Base-by-base conservation (phyloP, 2,329 filamentous ascomycete species). In the Xylariaceae sp. region DNA sequence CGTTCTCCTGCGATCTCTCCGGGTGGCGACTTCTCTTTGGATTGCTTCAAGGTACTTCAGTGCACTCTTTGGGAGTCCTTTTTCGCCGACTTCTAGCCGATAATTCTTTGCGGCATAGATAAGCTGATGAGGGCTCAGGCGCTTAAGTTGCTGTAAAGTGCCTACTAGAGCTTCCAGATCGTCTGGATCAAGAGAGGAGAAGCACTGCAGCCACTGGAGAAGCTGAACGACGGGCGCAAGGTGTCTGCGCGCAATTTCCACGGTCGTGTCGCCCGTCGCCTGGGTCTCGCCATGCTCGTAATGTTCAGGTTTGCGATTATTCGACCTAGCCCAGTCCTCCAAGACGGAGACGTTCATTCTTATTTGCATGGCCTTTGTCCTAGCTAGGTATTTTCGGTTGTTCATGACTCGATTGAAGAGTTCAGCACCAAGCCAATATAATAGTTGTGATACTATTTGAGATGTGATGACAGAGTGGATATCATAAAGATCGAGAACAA, bases 331-430 rank as follows among this genome's bases (percentile, higher is more conserved):
- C 94, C 94, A 99, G 64, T 99, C 94, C 68, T 99, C 94, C 17
- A 99, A 75, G 7, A 85, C 86, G 0, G 94, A 97, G 6, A 99
- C 84, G 66, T 99, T 99, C 91, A 99, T 97, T 58, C 94, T 89
- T 60, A 99, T 97, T 68, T 99, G 94, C 94, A 99, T 99, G 3
- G 94, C 94, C 69, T 99, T 99, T 15, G 94, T 99, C 46, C 94
- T 82, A 6, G 94, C 92, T 10, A 99, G 77, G 63, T 96, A 99
- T 66, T 92, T 91, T 57, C 90, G 83, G 63, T 95, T 96, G 30
- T 89, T 92, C 89, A 99, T 96, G 68, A 99, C 89, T 51, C 92
- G 87, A 68, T 99, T 99, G 74, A 99, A 99, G 9, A 97, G 81
- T 70, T 99, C 94, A 0, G 92, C 89, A 6, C 91, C 89, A 14